phyloP scores from a whole-genome alignment of 1,139 yeast genomes.

The Blastobotrys capitulatus region DNA sequence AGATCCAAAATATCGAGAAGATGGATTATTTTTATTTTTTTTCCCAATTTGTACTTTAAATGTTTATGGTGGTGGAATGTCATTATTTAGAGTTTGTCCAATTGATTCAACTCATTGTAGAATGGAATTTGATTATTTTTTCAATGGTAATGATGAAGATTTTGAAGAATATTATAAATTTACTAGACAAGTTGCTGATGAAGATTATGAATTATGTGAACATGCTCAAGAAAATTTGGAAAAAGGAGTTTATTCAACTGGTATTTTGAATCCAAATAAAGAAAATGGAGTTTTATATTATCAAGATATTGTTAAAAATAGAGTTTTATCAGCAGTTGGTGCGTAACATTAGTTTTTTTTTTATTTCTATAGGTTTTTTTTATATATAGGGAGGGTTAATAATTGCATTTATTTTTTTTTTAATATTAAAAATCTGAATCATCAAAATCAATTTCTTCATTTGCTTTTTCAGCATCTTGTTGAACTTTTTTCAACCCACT shows the following conservation, averaged over 20 bases:
- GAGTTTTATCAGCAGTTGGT: conserved; percentile 4
- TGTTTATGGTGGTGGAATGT: conserved; percentile 13
- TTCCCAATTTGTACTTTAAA: conserved; percentile 14
- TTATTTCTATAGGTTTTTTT: no score
- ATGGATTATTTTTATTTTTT: conserved; percentile 11
- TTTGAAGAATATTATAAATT: conserved; percentile 12
- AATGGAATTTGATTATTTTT: conserved; percentile 13
- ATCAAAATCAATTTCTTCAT: conserved; percentile 17
- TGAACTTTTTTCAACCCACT: conserved; percentile 77
- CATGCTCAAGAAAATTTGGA: conserved; percentile 10
- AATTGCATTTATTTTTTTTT: no score
- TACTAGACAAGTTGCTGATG: conserved; percentile 11
- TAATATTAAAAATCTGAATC: background rate
- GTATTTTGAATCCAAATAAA: conserved; percentile 11
- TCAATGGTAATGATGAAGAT: conserved; percentile 11
- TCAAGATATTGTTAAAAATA: conserved; percentile 10
- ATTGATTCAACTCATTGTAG: conserved; percentile 12
- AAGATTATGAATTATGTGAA: conserved; percentile 12
- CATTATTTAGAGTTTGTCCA: conserved; percentile 12
- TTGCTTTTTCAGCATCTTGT: conserved; percentile 62
- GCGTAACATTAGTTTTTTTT: background rate
- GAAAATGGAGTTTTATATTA: conserved; percentile 12
- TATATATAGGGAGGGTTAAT: no score
- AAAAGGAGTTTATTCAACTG: conserved; percentile 10
- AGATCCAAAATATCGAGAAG: conserved; percentile 10